Evolutionary conservation across 768 basidiomycete genomes (phyloP), one percentile per base, ranked within the genome.

Genomic region (Tricholoma furcatifolium): DNA sequence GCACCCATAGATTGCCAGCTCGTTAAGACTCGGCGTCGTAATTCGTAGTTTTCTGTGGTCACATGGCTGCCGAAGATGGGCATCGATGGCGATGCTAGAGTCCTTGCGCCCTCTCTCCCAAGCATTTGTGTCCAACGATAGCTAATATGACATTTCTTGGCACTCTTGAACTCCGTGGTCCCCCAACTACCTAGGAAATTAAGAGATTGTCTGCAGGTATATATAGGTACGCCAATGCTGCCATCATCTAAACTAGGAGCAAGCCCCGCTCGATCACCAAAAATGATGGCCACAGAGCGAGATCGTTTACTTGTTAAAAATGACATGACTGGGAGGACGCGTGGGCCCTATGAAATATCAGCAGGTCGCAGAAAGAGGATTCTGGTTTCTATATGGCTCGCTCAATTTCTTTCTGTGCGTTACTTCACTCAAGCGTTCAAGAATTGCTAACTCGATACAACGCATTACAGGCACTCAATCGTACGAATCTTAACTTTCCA

Each of bases 341-440:
- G 61, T 21, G 85, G 84, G 0, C 87, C 87, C 11, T 63, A 79
- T 12, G 85, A 88, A 35, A 79, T 90, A 21, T 72, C 81, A n/a
- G 64, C 64, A 11, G 74, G 74, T 4, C 83, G 76, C 14, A 74
- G 85, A 8, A 74, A 79, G 59, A 75, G 79, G 0, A 89, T 90
- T 51, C 64, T 89, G n/a, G 78, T 78, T 14, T 86, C 86, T 35
- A 74, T 90, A 20, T 88, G 86, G 87, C 70, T 78, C 1, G 85
- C 83, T 2, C 83, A 80, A 5, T 88, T 90, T 68, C 77, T 91
- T 38, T 84, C 83, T 27, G 88, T 91, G 59, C 61, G 87, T 76
- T 9, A n/a, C 15, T 24, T 38, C 11, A 1, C 32, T 20, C 21
- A 7, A 11, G 7, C 6, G 10, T 2, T n/a, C n/a, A n/a, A n/a